Evolutionary conservation across 2,329 filamentous ascomycete genomes (phyloP).

Genomic region (Huntiella moniliformis): DNA sequence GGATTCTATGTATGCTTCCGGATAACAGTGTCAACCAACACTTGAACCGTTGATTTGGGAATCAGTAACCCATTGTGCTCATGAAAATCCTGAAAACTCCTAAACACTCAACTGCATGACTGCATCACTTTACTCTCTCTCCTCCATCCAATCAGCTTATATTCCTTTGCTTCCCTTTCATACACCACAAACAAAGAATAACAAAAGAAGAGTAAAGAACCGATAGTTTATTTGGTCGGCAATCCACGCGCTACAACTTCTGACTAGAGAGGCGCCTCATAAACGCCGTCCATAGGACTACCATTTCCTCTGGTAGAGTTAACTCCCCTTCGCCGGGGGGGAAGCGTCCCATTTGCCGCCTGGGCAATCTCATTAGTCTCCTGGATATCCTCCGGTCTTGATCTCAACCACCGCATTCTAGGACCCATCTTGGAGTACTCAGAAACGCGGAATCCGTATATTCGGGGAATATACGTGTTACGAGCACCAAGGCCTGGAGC

Average conservation of each 20-base stretch:
- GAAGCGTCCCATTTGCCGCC: conserved; percentile 7
- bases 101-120: too few species aligned
- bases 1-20: neutral
- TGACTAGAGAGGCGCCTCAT: too few species aligned
- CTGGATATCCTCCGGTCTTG: conserved; percentile 59
- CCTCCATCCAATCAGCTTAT: conserved; percentile 9
- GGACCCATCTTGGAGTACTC: conserved; percentile 80
- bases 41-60: too few species aligned
- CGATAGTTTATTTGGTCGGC: too few species aligned
- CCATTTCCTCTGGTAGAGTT: too few species aligned
- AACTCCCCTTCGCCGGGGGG: too few species aligned
- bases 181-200: too few species aligned
- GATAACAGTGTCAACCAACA: neutral
- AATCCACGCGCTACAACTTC: too few species aligned
- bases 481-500: conserved; percentile 66
- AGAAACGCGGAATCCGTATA: conserved; percentile 90
- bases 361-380: conserved; percentile 63
- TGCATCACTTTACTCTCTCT: conserved; percentile 4
- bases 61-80: too few species aligned
- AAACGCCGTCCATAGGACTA: too few species aligned
- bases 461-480: conserved; percentile 83
- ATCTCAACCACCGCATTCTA: conserved; percentile 89
- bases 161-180: neutral
- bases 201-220: too few species aligned
- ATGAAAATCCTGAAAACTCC: too few species aligned